Percentiles rank a stretch among this genome's conserved stretches.
Conservation (phyloP, 1,139 yeast species). For the Meyerozyma smithsonii region DNA sequence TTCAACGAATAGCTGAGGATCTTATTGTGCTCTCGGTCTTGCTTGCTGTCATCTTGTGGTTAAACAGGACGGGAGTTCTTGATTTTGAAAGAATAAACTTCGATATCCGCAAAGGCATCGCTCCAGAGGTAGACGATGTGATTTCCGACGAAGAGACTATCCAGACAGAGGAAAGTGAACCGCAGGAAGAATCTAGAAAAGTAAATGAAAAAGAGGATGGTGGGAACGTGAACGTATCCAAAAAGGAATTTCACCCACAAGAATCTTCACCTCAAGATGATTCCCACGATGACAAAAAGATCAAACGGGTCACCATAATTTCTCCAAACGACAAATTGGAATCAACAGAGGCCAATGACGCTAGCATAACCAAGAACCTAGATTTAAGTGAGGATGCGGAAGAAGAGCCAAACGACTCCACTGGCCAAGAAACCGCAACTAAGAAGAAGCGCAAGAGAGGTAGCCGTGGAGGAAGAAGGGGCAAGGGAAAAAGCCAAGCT, state of each 20-base stretch:
- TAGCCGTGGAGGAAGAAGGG: conserved; percentile 69
- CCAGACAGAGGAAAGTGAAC: conserved; percentile 7
- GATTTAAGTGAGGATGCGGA: conserved; percentile 4
- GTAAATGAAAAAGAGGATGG: conserved; percentile 9
- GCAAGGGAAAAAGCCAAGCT: conserved; percentile 35
- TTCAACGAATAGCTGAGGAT: conserved; percentile 45
- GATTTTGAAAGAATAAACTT: no score
- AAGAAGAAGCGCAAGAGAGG: conserved; percentile 70
- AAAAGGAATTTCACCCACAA: conserved; percentile 5
- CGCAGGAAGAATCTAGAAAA: conserved; percentile 9
- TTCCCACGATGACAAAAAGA: conserved; percentile 4
- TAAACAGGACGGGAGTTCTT: conserved; percentile 38
- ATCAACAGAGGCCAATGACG: conserved; percentile 4
- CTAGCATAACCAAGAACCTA: background rate
- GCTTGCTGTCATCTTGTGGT: conserved; percentile 25
- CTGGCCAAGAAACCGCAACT: background rate
- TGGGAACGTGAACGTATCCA: no score
- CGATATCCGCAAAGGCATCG: conserved; percentile 3
- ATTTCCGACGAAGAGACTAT: conserved; percentile 5
- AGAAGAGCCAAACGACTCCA: conserved; percentile 10
- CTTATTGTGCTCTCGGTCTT: conserved; percentile 36
- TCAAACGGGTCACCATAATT: conserved; percentile 27
- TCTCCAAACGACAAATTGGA: conserved; percentile 20
- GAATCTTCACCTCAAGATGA: background rate
- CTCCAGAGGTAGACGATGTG: conserved; percentile 9